Percentiles rank a stretch among this genome's conserved stretches.
Evolutionary conservation across 1,284 basidiomycete species (phyloP).

Genomic region (Marasmius oreades): DNA sequence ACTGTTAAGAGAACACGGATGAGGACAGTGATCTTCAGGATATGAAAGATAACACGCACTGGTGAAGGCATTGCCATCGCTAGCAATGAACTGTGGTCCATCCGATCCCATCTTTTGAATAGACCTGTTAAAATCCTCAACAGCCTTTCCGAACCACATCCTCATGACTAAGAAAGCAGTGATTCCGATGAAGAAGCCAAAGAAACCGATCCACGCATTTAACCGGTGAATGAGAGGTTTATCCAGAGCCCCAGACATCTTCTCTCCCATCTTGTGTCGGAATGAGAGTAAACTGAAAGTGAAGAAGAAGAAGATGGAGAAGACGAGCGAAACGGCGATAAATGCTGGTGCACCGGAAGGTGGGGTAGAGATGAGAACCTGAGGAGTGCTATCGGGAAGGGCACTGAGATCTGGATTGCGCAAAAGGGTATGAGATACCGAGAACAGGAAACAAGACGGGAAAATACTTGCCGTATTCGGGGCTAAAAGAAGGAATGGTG

Average conservation of each 20-base stretch:
- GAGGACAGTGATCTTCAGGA: not conserved
- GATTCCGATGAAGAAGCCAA: conserved; percentile 72
- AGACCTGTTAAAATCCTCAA: conserved; percentile 69
- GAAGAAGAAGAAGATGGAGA: conserved; percentile 64
- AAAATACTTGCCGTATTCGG: conserved; percentile 51
- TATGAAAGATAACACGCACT: conserved; percentile 45
- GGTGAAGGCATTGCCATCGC: conserved; percentile 69
- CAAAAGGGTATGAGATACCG: conserved; percentile 6
- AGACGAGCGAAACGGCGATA: conserved; percentile 57
- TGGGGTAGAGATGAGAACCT: conserved; percentile 55
- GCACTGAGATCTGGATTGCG: conserved; percentile 52
- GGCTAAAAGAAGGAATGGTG: conserved; percentile 51
- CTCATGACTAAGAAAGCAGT: conserved; percentile 67
- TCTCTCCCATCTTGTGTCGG: conserved; percentile 59
- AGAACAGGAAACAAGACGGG: conserved; percentile 13
- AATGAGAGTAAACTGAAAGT: conserved; percentile 65
- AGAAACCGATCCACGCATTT: conserved; percentile 71
- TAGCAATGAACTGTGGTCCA: conserved; percentile 59
- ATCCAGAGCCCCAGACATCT: conserved; percentile 46
- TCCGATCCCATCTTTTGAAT: conserved; percentile 48
- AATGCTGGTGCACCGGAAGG: conserved; percentile 60
- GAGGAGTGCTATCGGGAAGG: conserved; percentile 55
- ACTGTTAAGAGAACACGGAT: conserved; percentile 36
- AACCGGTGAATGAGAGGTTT: conserved; percentile 54
- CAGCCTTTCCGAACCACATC: conserved; percentile 79